phyloP scores from a whole-genome alignment of 1,284 basidiomycete species.

The Pholiota adiposa region DNA sequence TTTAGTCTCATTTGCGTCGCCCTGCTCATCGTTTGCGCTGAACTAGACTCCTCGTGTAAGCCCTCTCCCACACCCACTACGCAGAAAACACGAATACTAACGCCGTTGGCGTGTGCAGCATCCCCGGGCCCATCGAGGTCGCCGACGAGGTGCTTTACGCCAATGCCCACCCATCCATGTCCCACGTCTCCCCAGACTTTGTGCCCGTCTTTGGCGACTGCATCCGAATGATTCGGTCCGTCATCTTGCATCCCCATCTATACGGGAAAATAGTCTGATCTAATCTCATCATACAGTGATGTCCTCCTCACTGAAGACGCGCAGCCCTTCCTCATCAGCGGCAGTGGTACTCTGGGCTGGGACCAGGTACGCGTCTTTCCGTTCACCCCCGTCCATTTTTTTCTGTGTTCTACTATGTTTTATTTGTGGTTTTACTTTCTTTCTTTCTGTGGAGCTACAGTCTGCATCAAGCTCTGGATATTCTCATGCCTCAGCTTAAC shows the following conservation, averaged over 20 bases:
- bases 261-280: conserved; percentile 3
- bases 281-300: conserved; percentile 46
- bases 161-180: conserved; percentile 87
- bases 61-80: conserved; percentile 19
- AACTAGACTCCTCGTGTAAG: conserved; percentile 65
- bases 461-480: too few relatives aligned
- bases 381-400: neutral
- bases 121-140: conserved; percentile 43
- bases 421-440: too few relatives aligned
- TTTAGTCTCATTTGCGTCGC: conserved; percentile 17
- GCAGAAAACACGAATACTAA: neutral
- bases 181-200: conserved; percentile 91
- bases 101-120: conserved; percentile 23
- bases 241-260: conserved; percentile 1
- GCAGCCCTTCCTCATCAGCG: conserved; percentile 90
- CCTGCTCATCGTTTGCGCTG: conserved; percentile 8
- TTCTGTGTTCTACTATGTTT: too few relatives aligned
- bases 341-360: conserved; percentile 93
- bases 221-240: conserved; percentile 81
- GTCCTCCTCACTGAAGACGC: conserved; percentile 77
- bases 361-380: conserved; percentile 58
- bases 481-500: too few relatives aligned
- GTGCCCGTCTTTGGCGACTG: conserved; percentile 90
- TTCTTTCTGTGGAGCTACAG: too few relatives aligned
- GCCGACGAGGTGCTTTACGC: conserved; percentile 59